These are phyloP conservation scores for Plasmopara muralis DNA, from an alignment of 352 stramenopile species.

Conservation along the genomic window DNA sequence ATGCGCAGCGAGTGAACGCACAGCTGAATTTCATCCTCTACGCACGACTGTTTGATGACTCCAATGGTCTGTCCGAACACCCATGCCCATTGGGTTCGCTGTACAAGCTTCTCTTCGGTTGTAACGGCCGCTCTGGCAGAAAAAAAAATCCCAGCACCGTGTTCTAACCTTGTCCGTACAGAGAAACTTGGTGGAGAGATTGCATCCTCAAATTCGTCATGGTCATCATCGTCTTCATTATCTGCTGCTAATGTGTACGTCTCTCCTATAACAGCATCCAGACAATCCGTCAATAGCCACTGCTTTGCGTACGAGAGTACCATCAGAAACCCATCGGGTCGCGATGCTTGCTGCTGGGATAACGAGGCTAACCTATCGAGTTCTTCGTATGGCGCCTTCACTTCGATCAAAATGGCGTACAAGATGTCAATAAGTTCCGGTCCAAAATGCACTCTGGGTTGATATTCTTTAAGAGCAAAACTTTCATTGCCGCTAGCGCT, in stretches of 20 bases:
- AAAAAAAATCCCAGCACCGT: slow-evolving; percentile 52
- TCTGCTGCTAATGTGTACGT: slow-evolving; percentile 39
- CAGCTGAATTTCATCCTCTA: slow-evolving; percentile 77
- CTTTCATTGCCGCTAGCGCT: slow-evolving; percentile 11
- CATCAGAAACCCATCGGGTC: slow-evolving; percentile 77
- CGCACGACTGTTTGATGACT: slow-evolving; percentile 73
- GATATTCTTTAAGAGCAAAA: slow-evolving; percentile 17
- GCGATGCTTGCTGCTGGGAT: slow-evolving; percentile 66
- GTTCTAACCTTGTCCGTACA: slow-evolving; percentile 33
- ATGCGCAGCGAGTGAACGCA: slow-evolving; percentile 51
- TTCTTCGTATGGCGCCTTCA: slow-evolving; percentile 82
- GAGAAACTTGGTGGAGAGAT: slow-evolving; percentile 79
- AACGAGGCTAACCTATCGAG: slow-evolving; percentile 66
- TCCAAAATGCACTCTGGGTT: slow-evolving; percentile 67
- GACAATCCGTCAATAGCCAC: slow-evolving; percentile 73
- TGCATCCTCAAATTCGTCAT: slow-evolving; percentile 83
- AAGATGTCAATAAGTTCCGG: slow-evolving; percentile 77
- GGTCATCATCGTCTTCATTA: slow-evolving; percentile 61
- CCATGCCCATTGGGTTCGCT: slow-evolving; percentile 45
- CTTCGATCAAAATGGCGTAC: slow-evolving; percentile 81
- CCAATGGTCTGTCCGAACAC: slow-evolving; percentile 39
- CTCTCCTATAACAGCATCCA: slow-evolving; percentile 53
- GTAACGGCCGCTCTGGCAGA: slow-evolving; percentile 28
- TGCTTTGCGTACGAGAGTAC: slow-evolving; percentile 82
- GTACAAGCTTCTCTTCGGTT: slow-evolving; percentile 8